A percentile compares a stretch with the other conserved stretches of the same genome.
Conservation (phyloP, 2,329 filamentous ascomycete species). For the Phialemoniopsis sp. region DNA sequence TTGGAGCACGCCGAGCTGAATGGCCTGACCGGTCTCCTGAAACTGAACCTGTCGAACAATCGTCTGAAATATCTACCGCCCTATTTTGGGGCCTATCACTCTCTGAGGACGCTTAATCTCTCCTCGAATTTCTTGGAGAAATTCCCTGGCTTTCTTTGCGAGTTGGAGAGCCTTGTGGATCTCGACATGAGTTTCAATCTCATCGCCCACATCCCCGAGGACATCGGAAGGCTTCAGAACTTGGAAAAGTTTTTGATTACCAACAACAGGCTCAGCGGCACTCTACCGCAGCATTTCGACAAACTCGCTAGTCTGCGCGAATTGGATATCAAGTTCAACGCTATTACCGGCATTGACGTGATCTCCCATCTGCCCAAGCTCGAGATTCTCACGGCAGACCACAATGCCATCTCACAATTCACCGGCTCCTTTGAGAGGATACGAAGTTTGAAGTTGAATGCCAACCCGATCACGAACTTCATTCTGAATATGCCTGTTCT, state of each 20-base stretch:
- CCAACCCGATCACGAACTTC: conserved; percentile 93
- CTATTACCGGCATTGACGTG: conserved; percentile 81
- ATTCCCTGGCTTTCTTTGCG: conserved; percentile 82
- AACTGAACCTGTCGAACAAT: conserved; percentile 92
- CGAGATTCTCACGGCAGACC: conserved; percentile 84
- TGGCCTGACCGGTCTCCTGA: conserved; percentile 71
- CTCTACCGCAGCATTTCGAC: conserved; percentile 69
- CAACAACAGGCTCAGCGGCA: conserved; percentile 81
- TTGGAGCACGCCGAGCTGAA: conserved; percentile 81
- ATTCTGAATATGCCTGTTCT: conserved; percentile 74
- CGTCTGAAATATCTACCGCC: conserved; percentile 72
- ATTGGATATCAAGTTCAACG: conserved; percentile 92
- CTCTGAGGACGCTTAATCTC: conserved; percentile 79
- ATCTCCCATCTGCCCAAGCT: conserved; percentile 80
- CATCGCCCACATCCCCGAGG: conserved; percentile 71
- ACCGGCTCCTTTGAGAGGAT: conserved; percentile 83
- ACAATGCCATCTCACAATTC: conserved; percentile 90
- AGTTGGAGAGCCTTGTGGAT: conserved; percentile 79
- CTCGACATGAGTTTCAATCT: conserved; percentile 96
- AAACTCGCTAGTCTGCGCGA: conserved; percentile 78
- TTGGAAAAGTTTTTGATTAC: conserved; percentile 91
- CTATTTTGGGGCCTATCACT: conserved; percentile 78
- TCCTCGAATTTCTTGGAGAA: conserved; percentile 88
- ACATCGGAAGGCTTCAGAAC: conserved; percentile 72
- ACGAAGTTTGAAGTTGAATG: conserved; percentile 82